These are phyloP conservation scores for Trichoderma guizhouense DNA, from an alignment of 2,329 filamentous ascomycete genomes.

Conservation along the genomic window DNA sequence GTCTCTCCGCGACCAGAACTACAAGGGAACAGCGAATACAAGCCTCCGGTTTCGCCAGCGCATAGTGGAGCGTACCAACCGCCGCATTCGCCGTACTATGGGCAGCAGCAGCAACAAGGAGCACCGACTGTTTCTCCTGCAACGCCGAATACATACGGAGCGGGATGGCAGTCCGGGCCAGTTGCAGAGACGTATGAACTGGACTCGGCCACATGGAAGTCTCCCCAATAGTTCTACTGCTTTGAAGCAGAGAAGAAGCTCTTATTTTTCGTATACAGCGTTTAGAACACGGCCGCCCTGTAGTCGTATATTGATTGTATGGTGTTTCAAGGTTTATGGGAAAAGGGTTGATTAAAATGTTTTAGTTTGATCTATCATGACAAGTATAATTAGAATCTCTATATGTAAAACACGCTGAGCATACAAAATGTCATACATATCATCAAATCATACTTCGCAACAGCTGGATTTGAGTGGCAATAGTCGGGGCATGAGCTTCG, in stretches of 20 bases:
- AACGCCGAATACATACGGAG: conserved; percentile 14
- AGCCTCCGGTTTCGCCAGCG: conserved; percentile 19
- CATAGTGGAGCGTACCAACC: conserved; percentile 21
- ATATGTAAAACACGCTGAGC: neutral
- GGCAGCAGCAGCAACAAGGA: conserved; percentile 12
- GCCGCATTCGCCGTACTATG: conserved; percentile 19
- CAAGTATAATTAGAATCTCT: neutral
- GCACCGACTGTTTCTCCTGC: conserved; percentile 5
- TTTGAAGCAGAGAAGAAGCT: neutral
- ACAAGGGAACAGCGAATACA: conserved; percentile 25
- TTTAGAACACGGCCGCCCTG: neutral
- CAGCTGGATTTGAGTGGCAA: neutral
- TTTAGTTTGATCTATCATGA: neutral
- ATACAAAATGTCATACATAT: neutral
- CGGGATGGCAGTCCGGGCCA: conserved; percentile 37
- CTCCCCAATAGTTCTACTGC: neutral
- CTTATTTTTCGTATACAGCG: neutral
- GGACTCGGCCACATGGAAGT: conserved; percentile 21
- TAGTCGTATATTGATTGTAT: neutral
- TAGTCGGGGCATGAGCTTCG: neutral
- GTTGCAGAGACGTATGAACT: conserved; percentile 33
- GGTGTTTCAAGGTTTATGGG: neutral
- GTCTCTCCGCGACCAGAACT: conserved; percentile 29
- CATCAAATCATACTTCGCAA: neutral
- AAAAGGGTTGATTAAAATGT: neutral